phyloP scores from a whole-genome alignment of 1,139 yeast species.

The Nadsonia starkeyi-henricii region DNA sequence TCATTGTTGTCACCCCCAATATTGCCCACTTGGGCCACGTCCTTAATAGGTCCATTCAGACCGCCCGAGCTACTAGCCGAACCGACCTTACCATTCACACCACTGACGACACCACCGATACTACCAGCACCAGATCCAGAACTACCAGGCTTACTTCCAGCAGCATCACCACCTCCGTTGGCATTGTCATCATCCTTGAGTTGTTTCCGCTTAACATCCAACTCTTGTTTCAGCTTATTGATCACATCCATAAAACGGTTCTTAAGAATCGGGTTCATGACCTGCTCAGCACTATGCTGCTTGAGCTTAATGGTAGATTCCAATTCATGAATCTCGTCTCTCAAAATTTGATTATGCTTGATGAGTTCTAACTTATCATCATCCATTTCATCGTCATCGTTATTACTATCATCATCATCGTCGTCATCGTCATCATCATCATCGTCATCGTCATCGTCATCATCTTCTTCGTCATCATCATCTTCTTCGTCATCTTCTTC shows the following conservation, averaged over 20 bases:
- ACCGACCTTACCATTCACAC: not conserved
- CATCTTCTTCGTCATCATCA: constrained; percentile 30
- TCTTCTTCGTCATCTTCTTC: constrained; percentile 27
- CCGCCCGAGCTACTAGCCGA: too few relatives aligned
- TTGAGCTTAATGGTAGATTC: constrained; percentile 69
- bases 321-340: constrained; percentile 76
- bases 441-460: constrained; percentile 37
- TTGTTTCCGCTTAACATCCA: constrained; percentile 69
- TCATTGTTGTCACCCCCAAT: too few relatives aligned
- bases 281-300: constrained; percentile 56
- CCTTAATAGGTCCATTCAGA: too few relatives aligned
- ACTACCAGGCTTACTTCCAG: not conserved
- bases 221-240: constrained; percentile 62
- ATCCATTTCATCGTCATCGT: constrained; percentile 31
- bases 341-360: constrained; percentile 63
- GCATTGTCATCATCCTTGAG: constrained; percentile 25
- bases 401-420: constrained; percentile 39
- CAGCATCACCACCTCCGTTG: not conserved
- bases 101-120: not conserved
- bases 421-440: constrained; percentile 43
- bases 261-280: constrained; percentile 77
- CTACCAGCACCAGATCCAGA: not conserved
- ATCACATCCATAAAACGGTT: constrained; percentile 79
- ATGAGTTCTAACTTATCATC: constrained; percentile 30
- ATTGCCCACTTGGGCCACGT: too few relatives aligned